Base-by-base conservation (phyloP, 2,329 filamentous ascomycete species). In the Drechslerella stenobrocha region DNA sequence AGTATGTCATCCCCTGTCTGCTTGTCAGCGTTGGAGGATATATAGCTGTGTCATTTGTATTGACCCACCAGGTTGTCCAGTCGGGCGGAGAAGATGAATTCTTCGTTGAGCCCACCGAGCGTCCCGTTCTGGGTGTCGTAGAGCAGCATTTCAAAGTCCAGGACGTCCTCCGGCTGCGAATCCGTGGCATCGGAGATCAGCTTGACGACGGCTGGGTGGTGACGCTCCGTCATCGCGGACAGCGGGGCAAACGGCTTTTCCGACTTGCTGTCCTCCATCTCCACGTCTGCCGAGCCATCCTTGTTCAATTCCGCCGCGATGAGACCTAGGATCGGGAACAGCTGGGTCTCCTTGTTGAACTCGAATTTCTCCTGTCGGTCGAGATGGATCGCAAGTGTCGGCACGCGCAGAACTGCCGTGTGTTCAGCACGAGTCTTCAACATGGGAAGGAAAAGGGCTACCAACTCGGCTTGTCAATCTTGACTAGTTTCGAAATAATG, bases 131-230 rank as follows among this genome's bases (percentile, higher is more conserved):
- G 93, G 7, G 90, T 95, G 76, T 98, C 93, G 77, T 95, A 98
- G 40, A 98, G 85, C n/a, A 96, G 84, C 73, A 96, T 84, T 79
- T 98, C 93, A 73, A 98, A 98, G 78, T 98, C 93, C 48, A 93
- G 80, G 15, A 98, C 82, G 65, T 91, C 85, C 2, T 84, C 79
- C 0, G 87, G 81, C 15, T 83, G 78, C 30, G 88, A 87, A 4
- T 83, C 87, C 1, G 88, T 87, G 74, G 96, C 85, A 32, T 85
- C 80, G 26, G 93, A 91, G 71, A 98, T 87, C 44, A 96, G 80
- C 69, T 95, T 85, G 63, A 98, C 82, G 64, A 98, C 81, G 73
- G 88, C 88, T 2, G 92, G 85, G 77, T 97, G 92, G 76, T 98
- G 93, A 66, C 93, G 86, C 75, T 95, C 86, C 0, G 83, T 82